Evolutionary conservation across 1,284 basidiomycete species (phyloP).

Genomic region (Fereydounia khargensis): DNA sequence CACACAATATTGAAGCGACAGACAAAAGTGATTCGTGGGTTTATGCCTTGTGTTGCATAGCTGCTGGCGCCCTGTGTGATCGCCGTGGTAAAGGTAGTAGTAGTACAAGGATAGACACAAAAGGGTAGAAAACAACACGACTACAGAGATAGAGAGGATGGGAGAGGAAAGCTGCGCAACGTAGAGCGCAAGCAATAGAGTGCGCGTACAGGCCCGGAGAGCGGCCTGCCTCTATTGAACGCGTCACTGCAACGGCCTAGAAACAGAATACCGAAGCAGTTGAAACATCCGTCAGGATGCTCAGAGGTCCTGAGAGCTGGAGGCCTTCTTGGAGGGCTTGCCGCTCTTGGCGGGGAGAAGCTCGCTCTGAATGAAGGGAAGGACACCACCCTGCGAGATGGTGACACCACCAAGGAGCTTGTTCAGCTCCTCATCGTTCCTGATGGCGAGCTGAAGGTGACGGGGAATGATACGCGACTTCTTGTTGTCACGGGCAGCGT

Average conservation of each 20-base stretch:
- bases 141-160: conserved; percentile 3
- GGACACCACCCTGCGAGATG: conserved; percentile 77
- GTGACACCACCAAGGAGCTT: conserved; percentile 63
- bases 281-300: conserved; percentile 5
- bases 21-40: conserved; percentile 20
- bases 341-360: conserved; percentile 70
- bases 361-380: conserved; percentile 87
- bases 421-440: conserved; percentile 87
- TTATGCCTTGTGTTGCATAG: conserved; percentile 40
- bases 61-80: conserved; percentile 39
- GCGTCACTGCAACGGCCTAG: conserved; percentile 16
- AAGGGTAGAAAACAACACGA: conserved; percentile 18
- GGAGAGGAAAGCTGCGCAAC: conserved; percentile 1
- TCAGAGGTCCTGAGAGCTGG: conserved; percentile 55
- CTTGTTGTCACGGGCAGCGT: conserved; percentile 91
- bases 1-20: background rate
- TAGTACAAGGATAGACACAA: conserved; percentile 45
- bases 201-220: conserved; percentile 1
- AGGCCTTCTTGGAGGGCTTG: conserved; percentile 60
- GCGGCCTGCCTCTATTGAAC: no score
- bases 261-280: conserved; percentile 12
- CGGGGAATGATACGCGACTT: conserved; percentile 96
- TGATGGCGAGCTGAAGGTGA: conserved; percentile 87
- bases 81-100: conserved; percentile 44
- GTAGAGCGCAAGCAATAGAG: conserved; percentile 5